A percentile compares a stretch with the other conserved stretches of the same genome.
Evolutionary conservation across 2,329 filamentous ascomycete genomes (phyloP).

Genomic region (Aschersonia sp.): DNA sequence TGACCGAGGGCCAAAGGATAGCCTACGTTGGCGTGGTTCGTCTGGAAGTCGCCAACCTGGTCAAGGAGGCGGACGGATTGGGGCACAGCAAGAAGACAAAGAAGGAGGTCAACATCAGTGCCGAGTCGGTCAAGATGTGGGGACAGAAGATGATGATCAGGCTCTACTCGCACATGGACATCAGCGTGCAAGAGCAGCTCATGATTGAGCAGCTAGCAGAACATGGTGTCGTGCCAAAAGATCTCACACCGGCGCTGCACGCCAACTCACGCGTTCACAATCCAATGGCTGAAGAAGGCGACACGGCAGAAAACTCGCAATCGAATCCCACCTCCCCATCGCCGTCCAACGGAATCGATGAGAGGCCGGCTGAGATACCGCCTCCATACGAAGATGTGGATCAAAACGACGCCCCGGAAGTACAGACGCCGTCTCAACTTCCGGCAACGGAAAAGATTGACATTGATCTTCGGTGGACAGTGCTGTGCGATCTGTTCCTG

Average conservation of each 20-base stretch:
- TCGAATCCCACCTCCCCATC: slow-evolving; percentile 9
- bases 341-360: slow-evolving; percentile 18
- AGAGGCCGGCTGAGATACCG: slow-evolving; percentile 33
- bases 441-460: slow-evolving; percentile 74
- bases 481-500: slow-evolving; percentile 89
- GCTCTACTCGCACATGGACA: slow-evolving; percentile 92
- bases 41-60: slow-evolving; percentile 66
- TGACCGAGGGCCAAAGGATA: slow-evolving; percentile 90
- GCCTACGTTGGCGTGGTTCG: slow-evolving; percentile 88
- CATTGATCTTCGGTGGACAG: slow-evolving; percentile 92
- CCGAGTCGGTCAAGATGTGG: slow-evolving; percentile 87
- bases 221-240: slow-evolving; percentile 73
- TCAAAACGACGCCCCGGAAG: slow-evolving; percentile 59
- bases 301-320: slow-evolving; percentile 5
- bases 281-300: slow-evolving; percentile 50
- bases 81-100: slow-evolving; percentile 50
- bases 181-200: slow-evolving; percentile 77
- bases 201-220: slow-evolving; percentile 97
- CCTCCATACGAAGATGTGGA: slow-evolving; percentile 49
- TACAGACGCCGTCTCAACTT: slow-evolving; percentile 70
- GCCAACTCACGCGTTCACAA: slow-evolving; percentile 88
- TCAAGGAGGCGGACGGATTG: slow-evolving; percentile 49
- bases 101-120: slow-evolving; percentile 53
- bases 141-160: slow-evolving; percentile 96
- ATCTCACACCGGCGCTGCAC: slow-evolving; percentile 78